Base-by-base conservation (phyloP, 371 early-diverging fungal species). In the Apophysomyces sp. region DNA sequence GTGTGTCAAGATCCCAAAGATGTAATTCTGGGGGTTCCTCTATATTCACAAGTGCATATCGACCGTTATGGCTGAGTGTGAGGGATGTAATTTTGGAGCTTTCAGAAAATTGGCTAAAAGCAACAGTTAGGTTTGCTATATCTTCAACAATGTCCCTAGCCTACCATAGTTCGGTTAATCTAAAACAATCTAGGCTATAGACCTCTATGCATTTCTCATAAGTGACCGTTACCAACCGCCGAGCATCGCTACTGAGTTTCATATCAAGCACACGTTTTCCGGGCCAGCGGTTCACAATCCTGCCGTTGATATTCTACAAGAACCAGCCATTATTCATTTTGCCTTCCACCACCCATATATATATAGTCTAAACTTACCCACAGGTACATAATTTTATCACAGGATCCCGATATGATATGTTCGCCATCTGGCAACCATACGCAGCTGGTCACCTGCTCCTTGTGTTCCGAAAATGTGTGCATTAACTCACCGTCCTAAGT, bases 1-100 rank as follows among this genome's bases (percentile, higher is more conserved):
- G 74, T 51, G 85, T 76, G 24, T 76, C 71, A 29, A 95, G 61
- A 62, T 92, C 86, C 94, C 94, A 95, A 60, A 95, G 70, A 69
- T 93, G 91, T 29, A 94, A 81, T 57, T 86, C 87, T 67, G 44
- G 59, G 39, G 40, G 37, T 41, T 28, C 49, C 26, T 37, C 39
- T 16, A 87, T 76, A 66, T 89, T 92, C 29, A 89, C 87, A 39
- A 94, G 71, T 26, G 84, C 82, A 62, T 83, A 79, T 53, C 74
- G 70, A 4, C 85, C 80, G 67, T 94, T 91, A 29, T 73, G 63
- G 0, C 92, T 82, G 30, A 90, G 62, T n/a, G 68, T 73, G 21
- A 93, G 69, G 3, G 92, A 87, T 7, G 90, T 91, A 44, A 93
- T 86, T 8, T 74, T 67, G 6, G 86, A 81, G 0, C 68, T 59